phyloP scores from a whole-genome alignment of 2,329 filamentous ascomycete species.

The Monilinia aucupariae region DNA sequence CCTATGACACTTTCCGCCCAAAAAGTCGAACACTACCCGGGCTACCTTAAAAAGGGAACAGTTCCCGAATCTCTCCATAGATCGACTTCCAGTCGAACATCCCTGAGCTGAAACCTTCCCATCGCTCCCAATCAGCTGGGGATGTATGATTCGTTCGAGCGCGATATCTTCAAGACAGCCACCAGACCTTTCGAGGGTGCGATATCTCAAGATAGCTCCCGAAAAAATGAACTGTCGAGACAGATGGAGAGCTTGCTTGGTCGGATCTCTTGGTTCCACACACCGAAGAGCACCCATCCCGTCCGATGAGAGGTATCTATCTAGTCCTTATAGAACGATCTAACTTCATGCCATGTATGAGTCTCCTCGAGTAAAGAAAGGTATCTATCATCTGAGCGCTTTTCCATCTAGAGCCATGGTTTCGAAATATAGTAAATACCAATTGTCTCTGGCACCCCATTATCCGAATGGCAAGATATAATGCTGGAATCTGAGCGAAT shows the following conservation, averaged over 20 bases:
- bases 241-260: neutral
- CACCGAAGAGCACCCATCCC: neutral
- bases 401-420: neutral
- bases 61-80: neutral
- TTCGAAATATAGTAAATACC: neutral
- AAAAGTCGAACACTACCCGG: neutral
- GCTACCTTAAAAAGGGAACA: neutral
- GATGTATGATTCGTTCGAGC: neutral
- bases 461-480: neutral
- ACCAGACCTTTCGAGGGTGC: neutral
- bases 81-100: neutral
- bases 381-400: neutral
- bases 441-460: neutral
- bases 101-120: conserved; percentile 10
- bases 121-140: conserved; percentile 1
- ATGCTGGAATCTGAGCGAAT: neutral
- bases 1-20: neutral
- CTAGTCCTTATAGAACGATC: neutral
- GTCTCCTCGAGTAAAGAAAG: too few species aligned
- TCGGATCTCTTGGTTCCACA: neutral
- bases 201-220: neutral
- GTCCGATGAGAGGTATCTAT: neutral
- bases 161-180: neutral
- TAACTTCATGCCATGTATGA: neutral
- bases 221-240: neutral